A percentile compares a stretch with the other conserved stretches of the same genome.
These are phyloP conservation scores for Auricularia heimuer DNA, from an alignment of 768 basidiomycete genomes.

Conservation along the genomic window DNA sequence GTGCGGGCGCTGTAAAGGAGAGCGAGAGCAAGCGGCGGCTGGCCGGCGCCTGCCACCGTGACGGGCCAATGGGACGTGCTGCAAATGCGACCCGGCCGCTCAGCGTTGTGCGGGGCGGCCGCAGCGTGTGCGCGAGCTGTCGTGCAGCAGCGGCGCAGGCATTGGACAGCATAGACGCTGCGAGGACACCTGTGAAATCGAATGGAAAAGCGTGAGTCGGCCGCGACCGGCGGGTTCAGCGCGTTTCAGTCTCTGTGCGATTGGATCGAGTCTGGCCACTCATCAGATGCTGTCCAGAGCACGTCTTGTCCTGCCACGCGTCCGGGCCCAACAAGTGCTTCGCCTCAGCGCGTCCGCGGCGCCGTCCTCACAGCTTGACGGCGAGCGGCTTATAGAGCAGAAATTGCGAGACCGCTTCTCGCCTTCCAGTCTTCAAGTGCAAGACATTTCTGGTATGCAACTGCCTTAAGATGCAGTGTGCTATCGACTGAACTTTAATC, in stretches of 20 bases:
- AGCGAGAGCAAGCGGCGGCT: neutral
- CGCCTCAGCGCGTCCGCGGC: slow-evolving; percentile 3
- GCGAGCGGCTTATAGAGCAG: slow-evolving; percentile 58
- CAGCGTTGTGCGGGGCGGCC: neutral
- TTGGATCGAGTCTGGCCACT: neutral
- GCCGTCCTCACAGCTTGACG: slow-evolving; percentile 26
- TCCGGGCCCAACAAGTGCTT: neutral
- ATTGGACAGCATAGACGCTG: neutral
- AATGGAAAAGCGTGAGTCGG: neutral
- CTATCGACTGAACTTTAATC: neutral
- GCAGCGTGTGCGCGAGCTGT: neutral
- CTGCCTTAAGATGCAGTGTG: neutral
- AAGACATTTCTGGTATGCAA: slow-evolving; percentile 85
- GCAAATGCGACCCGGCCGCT: neutral
- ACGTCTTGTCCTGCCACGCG: neutral
- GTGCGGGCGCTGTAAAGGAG: neutral
- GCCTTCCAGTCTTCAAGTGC: slow-evolving; percentile 75
- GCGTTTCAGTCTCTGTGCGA: no score
- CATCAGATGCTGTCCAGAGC: neutral
- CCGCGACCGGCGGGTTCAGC: neutral
- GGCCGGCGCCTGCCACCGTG: neutral
- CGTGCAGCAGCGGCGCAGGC: neutral
- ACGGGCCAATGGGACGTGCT: neutral
- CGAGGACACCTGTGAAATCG: neutral
- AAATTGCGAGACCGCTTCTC: slow-evolving; percentile 69